Percentiles rank a stretch among this genome's conserved stretches.
Conservation (phyloP, 2,329 filamentous ascomycete species). For the Fusarium multiceps region DNA sequence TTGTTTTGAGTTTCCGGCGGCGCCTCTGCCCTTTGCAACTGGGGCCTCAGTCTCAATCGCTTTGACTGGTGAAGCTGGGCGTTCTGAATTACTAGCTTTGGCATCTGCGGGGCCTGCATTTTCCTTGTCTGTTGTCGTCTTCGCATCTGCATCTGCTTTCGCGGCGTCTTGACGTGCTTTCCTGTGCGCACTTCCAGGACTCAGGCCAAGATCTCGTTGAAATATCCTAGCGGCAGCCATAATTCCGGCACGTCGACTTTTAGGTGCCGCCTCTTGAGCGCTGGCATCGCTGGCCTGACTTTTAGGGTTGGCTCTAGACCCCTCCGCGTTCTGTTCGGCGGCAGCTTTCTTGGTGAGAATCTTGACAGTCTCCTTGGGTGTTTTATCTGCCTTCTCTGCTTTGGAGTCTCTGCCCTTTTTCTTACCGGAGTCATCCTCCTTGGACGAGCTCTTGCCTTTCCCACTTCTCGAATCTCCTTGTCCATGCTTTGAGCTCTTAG, state of each 20-base stretch:
- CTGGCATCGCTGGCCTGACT: conserved; percentile 48
- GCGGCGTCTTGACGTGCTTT: conserved; percentile 69
- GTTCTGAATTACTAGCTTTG: conserved; percentile 27
- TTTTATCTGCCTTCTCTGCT: conserved; percentile 63
- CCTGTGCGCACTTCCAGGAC: conserved; percentile 70
- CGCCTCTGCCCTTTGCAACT: conserved; percentile 39
- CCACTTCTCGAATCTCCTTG: conserved; percentile 64
- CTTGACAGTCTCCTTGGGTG: conserved; percentile 69
- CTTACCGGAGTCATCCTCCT: conserved; percentile 63
- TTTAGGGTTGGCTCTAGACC: conserved; percentile 56
- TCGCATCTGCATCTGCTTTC: conserved; percentile 64
- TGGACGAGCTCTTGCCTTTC: conserved; percentile 59
- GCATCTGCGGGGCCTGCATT: conserved; percentile 19
- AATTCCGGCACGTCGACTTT: conserved; percentile 70
- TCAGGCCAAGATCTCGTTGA: conserved; percentile 73
- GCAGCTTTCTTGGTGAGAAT: conserved; percentile 70
- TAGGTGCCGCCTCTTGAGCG: conserved; percentile 55
- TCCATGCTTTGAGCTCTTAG: conserved; percentile 64
- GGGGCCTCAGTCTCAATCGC: conserved; percentile 31
- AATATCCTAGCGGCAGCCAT: conserved; percentile 72
- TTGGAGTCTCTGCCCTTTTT: conserved; percentile 75
- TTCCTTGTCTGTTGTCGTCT: conserved; percentile 53
- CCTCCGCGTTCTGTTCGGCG: conserved; percentile 60
- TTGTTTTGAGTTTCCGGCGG: conserved; percentile 41
- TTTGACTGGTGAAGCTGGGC: conserved; percentile 37